Conservation (phyloP, 345 rosid genomes). For the Zanthoxylum bungeanum region DNA sequence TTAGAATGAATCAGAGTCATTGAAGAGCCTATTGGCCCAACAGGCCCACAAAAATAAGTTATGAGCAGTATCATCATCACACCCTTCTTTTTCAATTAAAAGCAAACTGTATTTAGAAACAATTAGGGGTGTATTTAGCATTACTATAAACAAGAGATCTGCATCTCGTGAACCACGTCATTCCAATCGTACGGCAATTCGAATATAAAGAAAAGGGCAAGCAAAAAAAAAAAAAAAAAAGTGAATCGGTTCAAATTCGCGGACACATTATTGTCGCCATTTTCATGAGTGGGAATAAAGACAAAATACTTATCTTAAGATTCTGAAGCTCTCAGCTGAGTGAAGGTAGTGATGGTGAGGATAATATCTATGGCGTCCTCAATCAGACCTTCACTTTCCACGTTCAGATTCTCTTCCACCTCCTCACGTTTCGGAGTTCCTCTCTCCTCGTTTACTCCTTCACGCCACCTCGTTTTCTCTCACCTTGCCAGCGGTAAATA, state of each 20-base stretch:
- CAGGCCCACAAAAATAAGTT: too few relatives aligned
- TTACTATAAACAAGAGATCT: too few relatives aligned
- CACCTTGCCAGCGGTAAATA: slow-evolving; percentile 47
- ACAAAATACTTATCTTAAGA: neutral
- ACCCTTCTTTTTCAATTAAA: too few relatives aligned
- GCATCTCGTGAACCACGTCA: slow-evolving; percentile 6
- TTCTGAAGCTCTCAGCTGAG: neutral
- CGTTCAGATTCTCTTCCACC: slow-evolving; percentile 35
- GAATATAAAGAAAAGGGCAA: neutral
- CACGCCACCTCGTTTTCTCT: slow-evolving; percentile 43
- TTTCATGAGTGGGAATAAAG: neutral
- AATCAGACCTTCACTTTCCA: slow-evolving; percentile 61
- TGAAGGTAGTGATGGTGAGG: slow-evolving; percentile 46
- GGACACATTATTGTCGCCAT: neutral
- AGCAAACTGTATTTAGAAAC: too few relatives aligned
- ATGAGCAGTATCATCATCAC: too few relatives aligned
- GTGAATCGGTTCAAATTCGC: neutral
- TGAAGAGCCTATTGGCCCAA: too few relatives aligned
- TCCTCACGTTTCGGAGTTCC: slow-evolving; percentile 37
- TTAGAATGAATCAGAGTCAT: too few relatives aligned
- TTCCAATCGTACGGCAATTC: neutral
- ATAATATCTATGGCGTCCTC: slow-evolving; percentile 79
- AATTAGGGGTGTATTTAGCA: too few relatives aligned
- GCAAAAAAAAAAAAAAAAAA: neutral
- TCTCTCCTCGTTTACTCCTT: slow-evolving; percentile 29